Conservation (phyloP, 2,329 filamentous ascomycete species). For the Capronia americana region DNA sequence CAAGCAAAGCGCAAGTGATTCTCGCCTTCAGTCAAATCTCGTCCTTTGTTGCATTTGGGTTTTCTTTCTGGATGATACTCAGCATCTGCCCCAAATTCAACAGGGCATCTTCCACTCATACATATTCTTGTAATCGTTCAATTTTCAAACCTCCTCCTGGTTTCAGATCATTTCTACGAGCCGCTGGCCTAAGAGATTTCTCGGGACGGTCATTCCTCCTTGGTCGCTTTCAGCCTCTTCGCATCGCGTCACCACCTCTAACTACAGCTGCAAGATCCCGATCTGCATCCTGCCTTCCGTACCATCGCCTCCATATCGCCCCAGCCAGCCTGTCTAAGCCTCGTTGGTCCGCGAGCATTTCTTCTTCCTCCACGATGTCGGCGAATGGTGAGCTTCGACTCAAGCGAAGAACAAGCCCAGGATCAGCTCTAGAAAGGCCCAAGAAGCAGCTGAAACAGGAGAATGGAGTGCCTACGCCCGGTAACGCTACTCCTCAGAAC, state of each 20-base stretch:
- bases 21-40: neutral
- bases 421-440: conserved; percentile 58
- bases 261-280: conserved; percentile 18
- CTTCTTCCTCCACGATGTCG: conserved; percentile 50
- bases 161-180: conserved; percentile 5
- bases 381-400: conserved; percentile 55
- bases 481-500: conserved; percentile 52
- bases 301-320: neutral
- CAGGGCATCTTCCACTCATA: conserved; percentile 27
- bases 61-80: conserved; percentile 32
- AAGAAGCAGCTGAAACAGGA: conserved; percentile 63
- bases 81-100: conserved; percentile 25
- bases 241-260: neutral
- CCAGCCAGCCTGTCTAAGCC: neutral
- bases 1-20: neutral
- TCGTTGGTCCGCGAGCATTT: conserved; percentile 9
- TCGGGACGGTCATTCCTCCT: conserved; percentile 4
- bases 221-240: neutral
- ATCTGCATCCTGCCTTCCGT: conserved; percentile 7
- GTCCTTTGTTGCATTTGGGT: conserved; percentile 6
- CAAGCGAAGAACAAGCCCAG: conserved; percentile 64
- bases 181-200: conserved; percentile 1
- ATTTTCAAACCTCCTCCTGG: conserved; percentile 8
- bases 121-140: conserved; percentile 25
- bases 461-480: conserved; percentile 47